A percentile compares a stretch with the other conserved stretches of the same genome.
These are phyloP conservation scores for Raddia guianensis DNA, from an alignment of 176 grass and related monocot species.

Conservation along the genomic window DNA sequence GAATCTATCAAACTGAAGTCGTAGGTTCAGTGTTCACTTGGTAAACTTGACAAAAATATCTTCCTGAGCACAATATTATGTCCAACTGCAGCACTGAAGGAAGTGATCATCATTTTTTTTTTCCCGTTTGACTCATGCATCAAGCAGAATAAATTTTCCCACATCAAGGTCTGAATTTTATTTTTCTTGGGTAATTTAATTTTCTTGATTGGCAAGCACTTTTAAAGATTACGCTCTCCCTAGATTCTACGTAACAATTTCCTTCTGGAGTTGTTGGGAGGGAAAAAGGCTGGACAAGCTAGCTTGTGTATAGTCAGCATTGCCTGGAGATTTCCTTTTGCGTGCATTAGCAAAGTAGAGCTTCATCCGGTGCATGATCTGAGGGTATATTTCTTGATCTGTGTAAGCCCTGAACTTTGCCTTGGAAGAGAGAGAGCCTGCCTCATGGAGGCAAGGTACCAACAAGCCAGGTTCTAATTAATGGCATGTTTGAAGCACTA, in stretches of 20 bases:
- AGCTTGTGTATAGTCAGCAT: constrained; percentile 32
- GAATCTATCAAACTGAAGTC: not conserved
- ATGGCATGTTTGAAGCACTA: not conserved
- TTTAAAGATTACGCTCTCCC: not conserved
- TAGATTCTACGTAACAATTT: not conserved
- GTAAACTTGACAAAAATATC: not conserved
- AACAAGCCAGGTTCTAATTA: not conserved
- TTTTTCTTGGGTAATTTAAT: not conserved
- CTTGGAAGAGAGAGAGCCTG: not conserved
- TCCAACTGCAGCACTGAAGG: not conserved
- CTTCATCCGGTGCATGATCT: not conserved
- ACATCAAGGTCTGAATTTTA: not conserved
- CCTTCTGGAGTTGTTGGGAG: constrained; percentile 1
- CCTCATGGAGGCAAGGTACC: not conserved
- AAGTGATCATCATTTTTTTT: not conserved
- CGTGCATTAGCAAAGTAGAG: not conserved
- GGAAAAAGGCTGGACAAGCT: constrained; percentile 2
- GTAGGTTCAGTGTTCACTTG: not conserved
- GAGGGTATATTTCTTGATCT: not conserved
- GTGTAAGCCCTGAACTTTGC: not conserved
- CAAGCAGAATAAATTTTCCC: not conserved
- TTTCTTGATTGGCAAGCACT: not conserved
- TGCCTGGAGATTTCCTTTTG: not conserved
- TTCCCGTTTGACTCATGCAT: not conserved
- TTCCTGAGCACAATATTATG: not conserved